These are phyloP conservation scores for Aspergillus cavernicola DNA, from an alignment of 495 filamentous ascomycete species.

Conservation along the genomic window DNA sequence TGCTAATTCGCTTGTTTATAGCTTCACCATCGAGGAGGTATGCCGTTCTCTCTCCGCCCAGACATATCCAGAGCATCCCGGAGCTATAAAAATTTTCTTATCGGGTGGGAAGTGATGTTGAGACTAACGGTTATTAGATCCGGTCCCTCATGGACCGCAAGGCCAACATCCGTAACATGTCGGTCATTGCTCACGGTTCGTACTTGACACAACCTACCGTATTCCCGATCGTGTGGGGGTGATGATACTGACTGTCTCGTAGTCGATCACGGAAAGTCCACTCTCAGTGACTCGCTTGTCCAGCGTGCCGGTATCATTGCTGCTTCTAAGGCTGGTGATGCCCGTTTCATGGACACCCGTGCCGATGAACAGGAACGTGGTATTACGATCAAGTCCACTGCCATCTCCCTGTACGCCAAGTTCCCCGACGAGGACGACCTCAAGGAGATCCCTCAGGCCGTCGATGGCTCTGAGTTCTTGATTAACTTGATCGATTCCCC, in stretches of 20 bases:
- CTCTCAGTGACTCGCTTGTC: constrained; percentile 96
- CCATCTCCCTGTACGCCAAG: constrained; percentile 94
- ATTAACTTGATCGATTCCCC: constrained; percentile 99
- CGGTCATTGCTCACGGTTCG: constrained; percentile 97
- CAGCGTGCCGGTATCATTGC: constrained; percentile 99
- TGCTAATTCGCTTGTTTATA: constrained; percentile 44
- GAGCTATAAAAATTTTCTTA: constrained; percentile 1
- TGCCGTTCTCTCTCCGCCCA: constrained; percentile 21
- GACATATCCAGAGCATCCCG: neutral
- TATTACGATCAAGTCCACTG: constrained; percentile 99
- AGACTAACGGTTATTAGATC: constrained; percentile 52
- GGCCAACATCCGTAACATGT: constrained; percentile 99
- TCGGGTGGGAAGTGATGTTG: neutral
- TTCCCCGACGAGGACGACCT: constrained; percentile 79
- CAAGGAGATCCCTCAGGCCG: constrained; percentile 90
- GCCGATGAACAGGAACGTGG: constrained; percentile 97
- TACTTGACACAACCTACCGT: no score
- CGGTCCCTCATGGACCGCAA: constrained; percentile 94
- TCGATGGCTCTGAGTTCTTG: constrained; percentile 91
- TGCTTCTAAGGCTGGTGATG: constrained; percentile 92
- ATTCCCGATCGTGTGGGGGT: no score
- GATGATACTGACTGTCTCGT: constrained; percentile 5
- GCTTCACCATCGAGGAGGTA: constrained; percentile 98
- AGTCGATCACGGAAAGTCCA: constrained; percentile 99
- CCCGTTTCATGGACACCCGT: constrained; percentile 94